phyloP scores from a whole-genome alignment of 176 grass and related monocot species.

The Oryza longistaminata region DNA sequence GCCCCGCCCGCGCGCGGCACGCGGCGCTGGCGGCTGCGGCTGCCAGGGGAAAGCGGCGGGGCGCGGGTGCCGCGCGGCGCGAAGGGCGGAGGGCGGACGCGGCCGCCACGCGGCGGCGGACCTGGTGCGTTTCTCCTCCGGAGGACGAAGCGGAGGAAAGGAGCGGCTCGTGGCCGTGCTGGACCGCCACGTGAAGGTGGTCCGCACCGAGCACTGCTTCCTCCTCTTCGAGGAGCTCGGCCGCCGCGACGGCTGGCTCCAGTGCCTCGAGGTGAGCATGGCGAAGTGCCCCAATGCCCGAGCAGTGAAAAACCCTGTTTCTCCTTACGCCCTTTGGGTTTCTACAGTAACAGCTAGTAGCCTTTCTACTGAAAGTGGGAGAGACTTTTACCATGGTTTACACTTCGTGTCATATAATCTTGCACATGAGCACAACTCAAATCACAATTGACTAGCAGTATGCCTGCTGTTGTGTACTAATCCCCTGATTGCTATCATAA shows the following conservation, averaged over 20 bases:
- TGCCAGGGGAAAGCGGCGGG: slow-evolving; percentile 32
- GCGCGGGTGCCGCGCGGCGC: slow-evolving; percentile 14
- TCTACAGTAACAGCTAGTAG: not conserved
- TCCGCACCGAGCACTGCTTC: slow-evolving; percentile 90
- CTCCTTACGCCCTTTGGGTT: not conserved
- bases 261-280: slow-evolving; percentile 73
- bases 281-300: not conserved
- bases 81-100: slow-evolving; percentile 6
- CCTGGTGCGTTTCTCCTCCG: slow-evolving; percentile 59
- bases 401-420: not conserved
- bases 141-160: slow-evolving; percentile 57
- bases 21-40: slow-evolving; percentile 18
- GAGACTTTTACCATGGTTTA: not conserved
- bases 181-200: slow-evolving; percentile 70
- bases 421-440: not conserved
- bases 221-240: slow-evolving; percentile 92
- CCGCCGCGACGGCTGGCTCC: slow-evolving; percentile 77
- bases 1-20: slow-evolving; percentile 10
- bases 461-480: not conserved
- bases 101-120: slow-evolving; percentile 51
- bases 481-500: not conserved
- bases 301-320: not conserved
- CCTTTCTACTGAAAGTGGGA: too few relatives aligned
- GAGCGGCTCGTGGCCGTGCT: slow-evolving; percentile 67
- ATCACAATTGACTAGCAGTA: not conserved